Base-by-base conservation (phyloP, 1,284 basidiomycete species). In the Cystobasidium sp. region DNA sequence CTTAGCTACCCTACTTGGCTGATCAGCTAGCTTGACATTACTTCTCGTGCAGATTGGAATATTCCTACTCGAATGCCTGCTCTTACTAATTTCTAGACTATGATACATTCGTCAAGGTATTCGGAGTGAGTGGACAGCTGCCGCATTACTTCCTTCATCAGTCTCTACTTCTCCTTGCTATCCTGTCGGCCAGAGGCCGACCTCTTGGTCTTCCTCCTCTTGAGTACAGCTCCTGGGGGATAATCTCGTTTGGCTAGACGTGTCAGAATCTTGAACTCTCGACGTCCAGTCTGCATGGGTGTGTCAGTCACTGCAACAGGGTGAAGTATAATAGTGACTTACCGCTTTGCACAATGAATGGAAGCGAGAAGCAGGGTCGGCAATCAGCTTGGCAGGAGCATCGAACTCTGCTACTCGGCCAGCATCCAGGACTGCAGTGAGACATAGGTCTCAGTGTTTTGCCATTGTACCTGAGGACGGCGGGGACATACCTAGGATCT, bases 401-500 rank as follows among this genome's bases (percentile, higher is more conserved):
- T 83, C 86, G 69, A 83, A 85, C 77, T 86, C 86, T 9, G 85
- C 78, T 6, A 86, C 83, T 24, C 79, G 75, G 9, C 75, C 75
- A n/a, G 59, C 72, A 51, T 76, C 73, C 10, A 76, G 75, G 18
- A 76, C 67, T 71, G 43, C 5, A 22, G 16, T 20, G 18, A 41
- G 5, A 58, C 31, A 31, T 31, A 31, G 31, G 24, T 8, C 7
- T 73, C 55, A 67, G 51, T 22, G 24, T 80, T 82, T 24, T 63
- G n/a, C 24, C 14, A 18, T 22, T 37, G 7, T 16, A 22, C 8
- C 12, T 8, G 18, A n/a, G 4, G 47, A 43, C 4, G 16, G 7
- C 6, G 18, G 22, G 10, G 3, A n/a, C 69, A 53, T 24, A 71
- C 69, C 69, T 22, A 76, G 49, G 22, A 76, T 71, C 39, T 70